phyloP scores from a whole-genome alignment of 768 basidiomycete species.

The Mycena pura region DNA sequence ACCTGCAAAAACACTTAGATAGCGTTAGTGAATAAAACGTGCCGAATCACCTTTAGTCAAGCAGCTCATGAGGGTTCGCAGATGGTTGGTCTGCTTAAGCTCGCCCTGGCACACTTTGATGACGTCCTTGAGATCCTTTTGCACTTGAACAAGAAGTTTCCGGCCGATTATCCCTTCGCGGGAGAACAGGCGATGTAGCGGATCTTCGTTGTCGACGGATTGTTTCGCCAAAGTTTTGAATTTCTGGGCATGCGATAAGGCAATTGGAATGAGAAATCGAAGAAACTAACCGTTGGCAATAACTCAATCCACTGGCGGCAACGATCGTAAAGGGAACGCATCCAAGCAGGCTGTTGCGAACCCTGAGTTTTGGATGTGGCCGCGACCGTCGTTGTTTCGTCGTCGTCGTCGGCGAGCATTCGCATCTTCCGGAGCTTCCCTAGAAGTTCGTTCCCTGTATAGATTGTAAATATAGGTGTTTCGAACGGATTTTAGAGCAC shows the following conservation, averaged over 20 bases:
- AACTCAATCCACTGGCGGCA: constrained; percentile 84
- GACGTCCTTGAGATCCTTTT: constrained; percentile 82
- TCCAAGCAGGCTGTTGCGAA: constrained; percentile 91
- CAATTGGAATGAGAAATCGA: neutral
- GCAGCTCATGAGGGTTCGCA: constrained; percentile 88
- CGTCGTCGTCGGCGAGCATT: constrained; percentile 85
- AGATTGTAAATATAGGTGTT: constrained; percentile 2
- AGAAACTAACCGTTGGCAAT: constrained; percentile 70
- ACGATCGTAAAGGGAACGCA: constrained; percentile 82
- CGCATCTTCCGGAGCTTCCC: constrained; percentile 93
- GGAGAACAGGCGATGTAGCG: constrained; percentile 86
- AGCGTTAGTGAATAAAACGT: neutral
- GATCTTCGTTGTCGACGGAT: constrained; percentile 76
- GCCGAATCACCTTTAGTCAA: constrained; percentile 79
- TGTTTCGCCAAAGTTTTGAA: constrained; percentile 71
- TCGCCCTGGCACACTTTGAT: constrained; percentile 85
- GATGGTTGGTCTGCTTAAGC: constrained; percentile 94
- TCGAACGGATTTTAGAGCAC: constrained; percentile 19
- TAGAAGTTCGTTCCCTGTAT: constrained; percentile 78
- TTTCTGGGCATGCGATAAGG: constrained; percentile 48
- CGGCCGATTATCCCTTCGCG: constrained; percentile 85
- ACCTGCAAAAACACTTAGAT: constrained; percentile 52
- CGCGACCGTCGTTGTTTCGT: constrained; percentile 58
- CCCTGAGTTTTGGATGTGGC: constrained; percentile 68
- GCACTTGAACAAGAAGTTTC: constrained; percentile 79